Evolutionary conservation across 345 rosid species (phyloP).

Genomic region (Brassica carinata): DNA sequence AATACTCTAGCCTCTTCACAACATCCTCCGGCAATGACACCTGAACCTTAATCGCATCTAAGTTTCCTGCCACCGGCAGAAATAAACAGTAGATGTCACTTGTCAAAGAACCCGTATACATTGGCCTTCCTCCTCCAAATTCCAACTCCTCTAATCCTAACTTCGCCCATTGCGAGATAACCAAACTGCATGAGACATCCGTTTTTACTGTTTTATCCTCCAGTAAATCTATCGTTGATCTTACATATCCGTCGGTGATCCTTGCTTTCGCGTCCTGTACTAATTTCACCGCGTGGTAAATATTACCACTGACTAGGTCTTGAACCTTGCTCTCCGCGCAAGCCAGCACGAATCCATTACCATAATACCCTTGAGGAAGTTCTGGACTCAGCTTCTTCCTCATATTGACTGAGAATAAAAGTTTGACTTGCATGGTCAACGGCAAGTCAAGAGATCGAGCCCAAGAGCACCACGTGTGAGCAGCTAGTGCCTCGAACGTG

Average conservation of each 20-base stretch:
- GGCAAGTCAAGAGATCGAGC: slow-evolving; percentile 62
- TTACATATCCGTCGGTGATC: slow-evolving; percentile 56
- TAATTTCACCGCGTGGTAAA: slow-evolving; percentile 50
- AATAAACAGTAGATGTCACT: slow-evolving; percentile 93
- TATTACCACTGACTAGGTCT: slow-evolving; percentile 52
- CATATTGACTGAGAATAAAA: slow-evolving; percentile 76
- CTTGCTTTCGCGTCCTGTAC: slow-evolving; percentile 72
- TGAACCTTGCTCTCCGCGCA: slow-evolving; percentile 60
- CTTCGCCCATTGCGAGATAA: slow-evolving; percentile 89
- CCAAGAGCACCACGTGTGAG: slow-evolving; percentile 99
- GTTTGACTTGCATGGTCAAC: slow-evolving; percentile 56
- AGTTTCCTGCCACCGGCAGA: slow-evolving; percentile 68
- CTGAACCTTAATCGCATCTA: slow-evolving; percentile 64
- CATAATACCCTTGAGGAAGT: slow-evolving; percentile 72
- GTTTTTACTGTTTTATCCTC: slow-evolving; percentile 72
- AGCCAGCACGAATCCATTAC: slow-evolving; percentile 84
- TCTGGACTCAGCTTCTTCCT: slow-evolving; percentile 61
- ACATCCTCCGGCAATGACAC: slow-evolving; percentile 76
- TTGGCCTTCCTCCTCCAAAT: slow-evolving; percentile 78
- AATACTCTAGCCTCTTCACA: slow-evolving; percentile 64
- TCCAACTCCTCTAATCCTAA: slow-evolving; percentile 88
- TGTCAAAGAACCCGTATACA: slow-evolving; percentile 78
- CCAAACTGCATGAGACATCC: slow-evolving; percentile 59
- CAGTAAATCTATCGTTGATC: slow-evolving; percentile 72
- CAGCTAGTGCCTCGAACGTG: slow-evolving; percentile 79